These are phyloP conservation scores for Porcisia deanei DNA, from an alignment of 208 protist species.

Conservation along the genomic window DNA sequence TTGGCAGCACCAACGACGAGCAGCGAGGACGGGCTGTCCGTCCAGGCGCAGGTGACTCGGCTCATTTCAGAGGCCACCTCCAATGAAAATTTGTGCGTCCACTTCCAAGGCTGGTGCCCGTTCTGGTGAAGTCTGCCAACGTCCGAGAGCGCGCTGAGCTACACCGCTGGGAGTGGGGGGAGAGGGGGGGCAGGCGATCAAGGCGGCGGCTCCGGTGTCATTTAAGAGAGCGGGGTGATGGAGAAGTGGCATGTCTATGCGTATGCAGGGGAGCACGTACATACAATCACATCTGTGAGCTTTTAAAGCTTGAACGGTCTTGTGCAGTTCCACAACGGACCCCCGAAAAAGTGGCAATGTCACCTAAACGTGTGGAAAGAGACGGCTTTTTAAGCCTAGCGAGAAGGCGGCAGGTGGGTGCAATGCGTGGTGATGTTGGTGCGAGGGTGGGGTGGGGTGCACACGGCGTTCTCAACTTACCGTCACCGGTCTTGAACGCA, in stretches of 20 bases:
- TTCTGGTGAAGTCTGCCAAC: constrained; percentile 91
- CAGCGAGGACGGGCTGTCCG: constrained; percentile 64
- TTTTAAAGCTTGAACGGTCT: too few relatives aligned
- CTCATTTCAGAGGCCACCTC: constrained; percentile 98
- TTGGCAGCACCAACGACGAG: background rate
- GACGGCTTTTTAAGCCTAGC: background rate
- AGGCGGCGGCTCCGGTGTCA: background rate
- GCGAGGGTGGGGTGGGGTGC: background rate
- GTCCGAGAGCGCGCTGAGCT: background rate
- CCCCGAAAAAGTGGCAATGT: too few relatives aligned
- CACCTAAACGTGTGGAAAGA: background rate
- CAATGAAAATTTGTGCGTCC: constrained; percentile 98
- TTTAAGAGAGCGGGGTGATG: too few relatives aligned
- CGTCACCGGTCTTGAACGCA: background rate
- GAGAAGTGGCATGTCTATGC: too few relatives aligned
- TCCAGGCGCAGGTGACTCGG: constrained; percentile 89
- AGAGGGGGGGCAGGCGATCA: background rate
- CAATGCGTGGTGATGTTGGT: background rate
- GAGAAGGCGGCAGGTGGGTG: background rate
- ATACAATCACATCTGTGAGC: too few relatives aligned
- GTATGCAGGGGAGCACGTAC: too few relatives aligned
- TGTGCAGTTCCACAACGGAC: too few relatives aligned
- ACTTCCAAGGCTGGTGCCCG: constrained; percentile 99
- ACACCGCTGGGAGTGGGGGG: background rate
- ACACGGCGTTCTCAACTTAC: background rate